Evolutionary conservation across 164 flowering plant genomes (phyloP).

Genomic region (Taxillus chinensis): DNA sequence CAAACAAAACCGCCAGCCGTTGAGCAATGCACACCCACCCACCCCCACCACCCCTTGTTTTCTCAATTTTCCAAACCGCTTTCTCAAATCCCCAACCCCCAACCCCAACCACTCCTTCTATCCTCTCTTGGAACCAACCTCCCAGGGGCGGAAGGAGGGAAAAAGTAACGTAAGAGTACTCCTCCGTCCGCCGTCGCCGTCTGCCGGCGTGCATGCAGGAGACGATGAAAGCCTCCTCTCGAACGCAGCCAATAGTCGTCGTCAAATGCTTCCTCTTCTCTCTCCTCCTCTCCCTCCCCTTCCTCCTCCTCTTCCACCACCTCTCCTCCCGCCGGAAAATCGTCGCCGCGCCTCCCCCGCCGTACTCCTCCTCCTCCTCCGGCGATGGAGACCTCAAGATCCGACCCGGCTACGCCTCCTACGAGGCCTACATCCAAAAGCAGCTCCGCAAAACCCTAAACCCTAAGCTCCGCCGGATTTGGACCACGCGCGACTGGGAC

Average conservation of each 20-base stretch:
- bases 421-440: slow-evolving; percentile 53
- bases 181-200: background rate
- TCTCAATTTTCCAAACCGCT: too few species aligned
- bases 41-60: too few species aligned
- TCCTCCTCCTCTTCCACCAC: slow-evolving; percentile 22
- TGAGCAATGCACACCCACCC: too few species aligned
- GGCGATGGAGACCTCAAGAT: slow-evolving; percentile 30
- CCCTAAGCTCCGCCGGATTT: slow-evolving; percentile 58
- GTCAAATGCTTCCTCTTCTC: slow-evolving; percentile 30
- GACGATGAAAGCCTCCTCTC: background rate
- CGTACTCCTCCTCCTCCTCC: slow-evolving; percentile 6
- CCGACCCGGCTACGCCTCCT: slow-evolving; percentile 63
- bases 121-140: too few species aligned
- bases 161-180: too few species aligned
- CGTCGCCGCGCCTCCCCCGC: slow-evolving; percentile 7
- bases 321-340: slow-evolving; percentile 5
- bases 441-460: slow-evolving; percentile 78
- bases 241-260: slow-evolving; percentile 14
- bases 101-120: too few species aligned
- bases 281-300: slow-evolving; percentile 21
- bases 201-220: slow-evolving; percentile 12
- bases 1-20: too few species aligned
- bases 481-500: slow-evolving; percentile 85
- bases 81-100: too few species aligned
- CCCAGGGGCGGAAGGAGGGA: too few species aligned